Conservation (phyloP, 2,329 filamentous ascomycete species). For the Colletotrichum sp. region DNA sequence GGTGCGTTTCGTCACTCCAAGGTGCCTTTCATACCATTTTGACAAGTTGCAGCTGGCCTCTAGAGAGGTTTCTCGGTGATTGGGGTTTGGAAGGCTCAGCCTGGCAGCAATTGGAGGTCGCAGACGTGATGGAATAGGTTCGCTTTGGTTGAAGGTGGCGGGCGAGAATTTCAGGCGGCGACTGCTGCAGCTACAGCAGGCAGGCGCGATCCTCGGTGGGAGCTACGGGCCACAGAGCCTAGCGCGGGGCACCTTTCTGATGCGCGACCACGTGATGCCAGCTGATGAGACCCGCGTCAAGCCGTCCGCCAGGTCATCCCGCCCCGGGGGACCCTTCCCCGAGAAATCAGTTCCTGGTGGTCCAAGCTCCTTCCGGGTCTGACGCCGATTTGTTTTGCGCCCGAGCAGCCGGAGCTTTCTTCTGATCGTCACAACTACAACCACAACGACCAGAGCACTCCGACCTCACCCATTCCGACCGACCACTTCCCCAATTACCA, state of each 20-base stretch:
- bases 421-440: background rate
- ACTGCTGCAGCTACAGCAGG: background rate
- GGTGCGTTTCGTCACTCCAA: background rate
- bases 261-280: constrained; percentile 33
- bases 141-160: background rate
- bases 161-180: background rate
- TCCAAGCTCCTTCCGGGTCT: background rate
- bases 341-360: background rate
- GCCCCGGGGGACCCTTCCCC: background rate
- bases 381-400: background rate
- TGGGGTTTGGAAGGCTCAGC: accelerated
- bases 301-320: background rate
- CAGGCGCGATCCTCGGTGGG: background rate
- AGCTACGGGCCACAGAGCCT: background rate
- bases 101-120: background rate
- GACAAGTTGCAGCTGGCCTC: background rate
- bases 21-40: background rate
- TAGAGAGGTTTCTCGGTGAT: background rate
- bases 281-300: background rate
- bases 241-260: constrained; percentile 2
- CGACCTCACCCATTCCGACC: background rate
- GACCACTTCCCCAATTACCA: background rate
- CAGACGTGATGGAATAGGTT: background rate
- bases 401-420: background rate
- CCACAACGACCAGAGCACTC: background rate